Percentiles rank a stretch among this genome's conserved stretches.
Evolutionary conservation across 176 grass and related monocot species (phyloP).

Genomic region (Oropetium thomaeum): DNA sequence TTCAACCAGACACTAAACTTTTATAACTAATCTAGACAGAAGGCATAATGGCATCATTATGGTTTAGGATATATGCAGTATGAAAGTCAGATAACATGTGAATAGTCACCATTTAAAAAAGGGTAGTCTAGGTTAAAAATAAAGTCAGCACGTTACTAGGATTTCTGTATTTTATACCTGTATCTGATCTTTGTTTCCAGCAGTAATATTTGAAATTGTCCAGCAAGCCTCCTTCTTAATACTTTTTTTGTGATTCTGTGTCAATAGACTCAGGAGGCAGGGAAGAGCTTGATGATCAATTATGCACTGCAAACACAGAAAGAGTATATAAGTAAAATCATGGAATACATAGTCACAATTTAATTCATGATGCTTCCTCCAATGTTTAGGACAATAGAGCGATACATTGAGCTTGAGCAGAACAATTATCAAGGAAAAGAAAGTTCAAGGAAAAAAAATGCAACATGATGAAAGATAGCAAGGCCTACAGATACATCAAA

Average conservation of each 20-base stretch:
- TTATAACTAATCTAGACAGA: neutral
- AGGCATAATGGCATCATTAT: neutral
- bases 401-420: neutral
- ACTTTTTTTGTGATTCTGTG: slow-evolving; percentile 93
- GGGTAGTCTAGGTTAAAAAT: neutral
- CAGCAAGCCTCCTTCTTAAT: slow-evolving; percentile 99
- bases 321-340: neutral
- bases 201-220: slow-evolving; percentile 98
- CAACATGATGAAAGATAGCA: neutral
- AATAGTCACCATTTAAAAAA: neutral
- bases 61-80: neutral
- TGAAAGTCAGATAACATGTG: neutral
- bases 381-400: neutral
- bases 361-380: neutral
- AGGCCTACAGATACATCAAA: neutral
- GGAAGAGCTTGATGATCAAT: slow-evolving; percentile 90
- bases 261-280: slow-evolving; percentile 73
- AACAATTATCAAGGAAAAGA: neutral
- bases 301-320: slow-evolving; percentile 49
- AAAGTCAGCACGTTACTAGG: neutral
- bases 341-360: neutral
- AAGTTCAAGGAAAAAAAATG: neutral
- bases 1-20: neutral
- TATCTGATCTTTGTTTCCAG: slow-evolving; percentile 99
- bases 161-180: slow-evolving; percentile 49